Evolutionary conservation across 345 rosid genomes (phyloP).

Genomic region (Erodium maritimum): DNA sequence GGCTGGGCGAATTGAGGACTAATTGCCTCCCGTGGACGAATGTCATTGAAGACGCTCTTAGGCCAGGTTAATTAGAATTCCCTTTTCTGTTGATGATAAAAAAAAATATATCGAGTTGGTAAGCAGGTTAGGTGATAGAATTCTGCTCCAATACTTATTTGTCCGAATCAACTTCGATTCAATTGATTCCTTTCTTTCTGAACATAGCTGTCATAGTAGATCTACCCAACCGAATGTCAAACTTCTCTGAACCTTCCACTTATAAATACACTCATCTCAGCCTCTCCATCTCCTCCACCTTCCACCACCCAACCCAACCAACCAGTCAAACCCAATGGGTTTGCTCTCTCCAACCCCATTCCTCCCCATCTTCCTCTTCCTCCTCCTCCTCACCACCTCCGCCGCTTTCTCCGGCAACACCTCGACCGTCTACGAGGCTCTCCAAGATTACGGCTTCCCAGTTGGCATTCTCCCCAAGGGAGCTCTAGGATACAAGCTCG

Average conservation of each 20-base stretch:
- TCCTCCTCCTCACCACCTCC: background rate
- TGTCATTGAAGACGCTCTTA: no score
- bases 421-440: conserved; percentile 39
- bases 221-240: background rate
- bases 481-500: conserved; percentile 34
- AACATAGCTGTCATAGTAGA: background rate
- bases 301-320: background rate
- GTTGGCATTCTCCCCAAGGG: conserved; percentile 59
- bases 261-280: background rate
- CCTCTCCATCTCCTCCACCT: background rate
- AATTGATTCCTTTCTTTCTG: background rate
- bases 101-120: no score
- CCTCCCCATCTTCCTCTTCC: conserved; percentile 12
- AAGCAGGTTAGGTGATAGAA: no score
- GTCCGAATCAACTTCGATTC: no score
- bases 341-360: background rate
- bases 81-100: no score
- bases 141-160: no score
- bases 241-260: background rate
- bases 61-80: no score
- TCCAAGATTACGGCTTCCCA: conserved; percentile 39
- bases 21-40: no score
- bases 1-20: no score
- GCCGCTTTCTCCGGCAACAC: conserved; percentile 1
- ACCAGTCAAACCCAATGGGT: background rate